Evolutionary conservation across 1,284 basidiomycete genomes (phyloP).

Genomic region (Pterulicium gracile): DNA sequence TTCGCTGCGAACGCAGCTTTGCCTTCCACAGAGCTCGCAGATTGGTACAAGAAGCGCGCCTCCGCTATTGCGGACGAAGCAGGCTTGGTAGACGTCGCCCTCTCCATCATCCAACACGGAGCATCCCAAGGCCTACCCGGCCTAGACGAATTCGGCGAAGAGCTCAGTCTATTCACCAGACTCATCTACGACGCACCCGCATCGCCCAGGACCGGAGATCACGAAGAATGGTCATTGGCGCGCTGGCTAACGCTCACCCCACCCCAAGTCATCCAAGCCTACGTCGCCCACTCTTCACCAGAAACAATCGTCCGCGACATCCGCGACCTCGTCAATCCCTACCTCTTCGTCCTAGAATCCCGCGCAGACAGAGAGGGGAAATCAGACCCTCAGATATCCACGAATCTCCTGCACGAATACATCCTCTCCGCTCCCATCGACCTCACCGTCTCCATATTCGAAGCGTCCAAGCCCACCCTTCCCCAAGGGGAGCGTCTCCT

Average conservation of each 20-base stretch:
- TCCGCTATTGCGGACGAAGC: slow-evolving; percentile 50
- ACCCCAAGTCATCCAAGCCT: slow-evolving; percentile 56
- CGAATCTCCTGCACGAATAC: slow-evolving; percentile 64
- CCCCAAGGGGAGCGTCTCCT: slow-evolving; percentile 61
- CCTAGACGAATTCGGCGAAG: slow-evolving; percentile 82
- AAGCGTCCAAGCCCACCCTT: slow-evolving; percentile 83
- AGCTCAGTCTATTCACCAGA: slow-evolving; percentile 74
- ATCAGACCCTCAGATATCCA: slow-evolving; percentile 53
- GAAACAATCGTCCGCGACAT: slow-evolving; percentile 63
- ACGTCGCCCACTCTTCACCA: slow-evolving; percentile 62
- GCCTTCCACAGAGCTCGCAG: slow-evolving; percentile 35
- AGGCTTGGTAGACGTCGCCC: slow-evolving; percentile 71
- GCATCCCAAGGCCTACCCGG: slow-evolving; percentile 70
- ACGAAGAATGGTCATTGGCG: slow-evolving; percentile 61
- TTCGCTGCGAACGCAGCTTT: slow-evolving; percentile 14
- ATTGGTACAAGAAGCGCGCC: slow-evolving; percentile 69
- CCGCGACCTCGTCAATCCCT: slow-evolving; percentile 73
- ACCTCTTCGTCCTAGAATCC: slow-evolving; percentile 82
- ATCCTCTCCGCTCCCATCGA: slow-evolving; percentile 60
- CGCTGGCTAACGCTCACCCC: slow-evolving; percentile 65
- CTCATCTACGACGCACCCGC: slow-evolving; percentile 74
- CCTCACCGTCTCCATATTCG: slow-evolving; percentile 68
- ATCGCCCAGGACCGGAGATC: slow-evolving; percentile 22
- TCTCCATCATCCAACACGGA: slow-evolving; percentile 76
- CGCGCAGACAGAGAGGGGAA: slow-evolving; percentile 69